Base-by-base conservation (phyloP, 352 stramenopile species). In the Saprolegnia parasitica region DNA sequence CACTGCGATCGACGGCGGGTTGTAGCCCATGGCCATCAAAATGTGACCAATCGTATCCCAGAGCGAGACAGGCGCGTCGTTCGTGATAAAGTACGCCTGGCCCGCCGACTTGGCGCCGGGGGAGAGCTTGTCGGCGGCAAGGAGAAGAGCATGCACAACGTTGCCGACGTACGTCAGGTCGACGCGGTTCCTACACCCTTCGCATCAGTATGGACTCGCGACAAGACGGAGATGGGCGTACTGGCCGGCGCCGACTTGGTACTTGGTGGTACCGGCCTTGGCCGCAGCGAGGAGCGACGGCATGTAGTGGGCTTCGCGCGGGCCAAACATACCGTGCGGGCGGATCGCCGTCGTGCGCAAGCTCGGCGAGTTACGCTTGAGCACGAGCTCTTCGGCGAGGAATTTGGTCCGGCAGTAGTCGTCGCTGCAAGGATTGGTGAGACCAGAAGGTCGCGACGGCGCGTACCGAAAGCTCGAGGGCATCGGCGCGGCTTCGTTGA, bases 161-260 rank as follows among this genome's bases (percentile, higher is more conserved):
- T 80, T 80, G 35, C 75, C 75, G 15, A 75, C 74, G 70, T 76
- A 80, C 29, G 72, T 78, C 29, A 79, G 78, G 58, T 80, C 75
- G 21, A 74, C 68, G 8, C 78, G 49, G 61, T 79, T 77, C n/a
- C 52, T 60, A 24, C n/a, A 9, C 42, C 11, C 3, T 60, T 16
- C 3, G 3, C n/a, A 60, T 26, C 11, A 26, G 20, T 8, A 60
- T 10, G 3, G 35, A 24, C 24, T 1, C 9, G n/a, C 11, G 52
- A 16, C n/a, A 55, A 55, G 9, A 58, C 8, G 52, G 32, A 60
- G 24, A 40, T 11, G 9, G 29, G 29, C 29, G 35, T 60, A 60
- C 52, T 50, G 54, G 16, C 74, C 72, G 50, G 72, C 42, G 21
- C 75, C 75, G 26, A 80, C 39, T 16, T 50, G 21, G n/a, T 72